Evolutionary conservation across 169 alveolate species (phyloP).

Genomic region (Babesia ovata): DNA sequence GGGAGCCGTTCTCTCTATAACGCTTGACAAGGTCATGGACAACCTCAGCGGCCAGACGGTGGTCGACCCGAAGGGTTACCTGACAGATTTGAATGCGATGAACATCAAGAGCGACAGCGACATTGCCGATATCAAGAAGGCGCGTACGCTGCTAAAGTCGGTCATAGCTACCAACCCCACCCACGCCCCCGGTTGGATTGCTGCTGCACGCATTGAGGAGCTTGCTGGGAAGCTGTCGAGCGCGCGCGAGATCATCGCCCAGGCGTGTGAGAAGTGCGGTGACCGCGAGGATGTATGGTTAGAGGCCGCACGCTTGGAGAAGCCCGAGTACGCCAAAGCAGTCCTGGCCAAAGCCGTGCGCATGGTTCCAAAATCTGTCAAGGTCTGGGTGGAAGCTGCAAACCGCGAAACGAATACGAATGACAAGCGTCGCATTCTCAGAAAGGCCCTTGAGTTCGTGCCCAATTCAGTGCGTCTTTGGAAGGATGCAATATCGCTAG

Average conservation of each 20-base stretch:
- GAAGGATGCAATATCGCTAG: conserved; percentile 95
- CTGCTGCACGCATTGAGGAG: conserved; percentile 99
- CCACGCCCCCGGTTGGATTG: conserved; percentile 98
- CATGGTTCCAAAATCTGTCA: conserved; percentile 85
- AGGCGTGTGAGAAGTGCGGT: conserved; percentile 95
- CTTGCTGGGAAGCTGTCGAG: conserved; percentile 88
- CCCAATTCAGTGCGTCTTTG: conserved; percentile 96
- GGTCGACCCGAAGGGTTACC: conserved; percentile 94
- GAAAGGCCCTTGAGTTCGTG: conserved; percentile 94
- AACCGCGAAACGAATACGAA: conserved; percentile 87
- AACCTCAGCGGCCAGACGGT: conserved; percentile 92
- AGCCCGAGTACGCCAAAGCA: conserved; percentile 92
- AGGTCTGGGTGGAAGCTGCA: conserved; percentile 96
- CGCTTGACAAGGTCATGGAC: conserved; percentile 92
- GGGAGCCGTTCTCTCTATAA: conserved; percentile 89
- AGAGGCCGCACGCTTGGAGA: conserved; percentile 97
- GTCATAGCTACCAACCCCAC: conserved; percentile 93
- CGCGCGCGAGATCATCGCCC: conserved; percentile 94
- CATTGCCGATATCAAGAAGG: conserved; percentile 93
- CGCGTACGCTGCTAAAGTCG: conserved; percentile 86
- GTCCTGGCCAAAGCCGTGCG: conserved; percentile 92
- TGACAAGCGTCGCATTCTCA: conserved; percentile 86
- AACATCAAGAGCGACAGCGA: conserved; percentile 86
- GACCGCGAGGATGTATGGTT: conserved; percentile 98
- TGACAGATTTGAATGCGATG: conserved; percentile 90